Evolutionary conservation across 2,329 filamentous ascomycete genomes (phyloP).

Genomic region (Colletotrichum somersetense): DNA sequence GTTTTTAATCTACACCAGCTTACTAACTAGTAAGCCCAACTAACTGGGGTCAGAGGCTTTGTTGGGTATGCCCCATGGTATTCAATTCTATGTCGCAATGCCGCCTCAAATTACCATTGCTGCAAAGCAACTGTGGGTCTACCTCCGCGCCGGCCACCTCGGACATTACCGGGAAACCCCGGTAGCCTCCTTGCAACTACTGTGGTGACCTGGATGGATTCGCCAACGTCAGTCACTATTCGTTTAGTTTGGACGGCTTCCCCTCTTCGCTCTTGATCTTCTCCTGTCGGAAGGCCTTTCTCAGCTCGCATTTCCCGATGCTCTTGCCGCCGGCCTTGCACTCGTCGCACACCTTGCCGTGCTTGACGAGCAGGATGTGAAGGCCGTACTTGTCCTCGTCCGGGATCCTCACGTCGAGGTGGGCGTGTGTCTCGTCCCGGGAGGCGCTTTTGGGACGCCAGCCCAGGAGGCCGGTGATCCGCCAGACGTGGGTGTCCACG

Average conservation of each 20-base stretch:
- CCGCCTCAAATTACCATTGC: no score
- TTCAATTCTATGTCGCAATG: no score
- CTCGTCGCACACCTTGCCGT: slow-evolving; percentile 60
- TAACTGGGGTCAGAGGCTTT: background rate
- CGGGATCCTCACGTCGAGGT: slow-evolving; percentile 62
- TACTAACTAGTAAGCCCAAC: background rate
- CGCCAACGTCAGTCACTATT: background rate
- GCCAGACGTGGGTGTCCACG: slow-evolving; percentile 66
- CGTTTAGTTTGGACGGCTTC: slow-evolving; percentile 1
- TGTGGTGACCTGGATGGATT: no score
- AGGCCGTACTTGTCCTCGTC: slow-evolving; percentile 63
- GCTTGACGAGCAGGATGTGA: slow-evolving; percentile 62
- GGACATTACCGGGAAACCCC: no score
- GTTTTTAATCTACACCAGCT: background rate
- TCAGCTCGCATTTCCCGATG: slow-evolving; percentile 55
- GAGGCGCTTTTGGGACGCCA: slow-evolving; percentile 59
- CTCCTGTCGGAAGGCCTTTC: slow-evolving; percentile 53
- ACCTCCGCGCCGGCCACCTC: no score
- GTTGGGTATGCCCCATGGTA: no score
- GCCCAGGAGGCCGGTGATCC: slow-evolving; percentile 62
- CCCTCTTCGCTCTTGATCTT: slow-evolving; percentile 44
- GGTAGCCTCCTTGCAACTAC: no score
- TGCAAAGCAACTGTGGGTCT: no score
- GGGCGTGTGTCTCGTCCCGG: slow-evolving; percentile 62
- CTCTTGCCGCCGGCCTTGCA: slow-evolving; percentile 60